Percentiles rank a stretch among this genome's conserved stretches.
These are phyloP conservation scores for Entophlyctis helioformis DNA, from an alignment of 192 early-diverging fungal species.

Conservation along the genomic window DNA sequence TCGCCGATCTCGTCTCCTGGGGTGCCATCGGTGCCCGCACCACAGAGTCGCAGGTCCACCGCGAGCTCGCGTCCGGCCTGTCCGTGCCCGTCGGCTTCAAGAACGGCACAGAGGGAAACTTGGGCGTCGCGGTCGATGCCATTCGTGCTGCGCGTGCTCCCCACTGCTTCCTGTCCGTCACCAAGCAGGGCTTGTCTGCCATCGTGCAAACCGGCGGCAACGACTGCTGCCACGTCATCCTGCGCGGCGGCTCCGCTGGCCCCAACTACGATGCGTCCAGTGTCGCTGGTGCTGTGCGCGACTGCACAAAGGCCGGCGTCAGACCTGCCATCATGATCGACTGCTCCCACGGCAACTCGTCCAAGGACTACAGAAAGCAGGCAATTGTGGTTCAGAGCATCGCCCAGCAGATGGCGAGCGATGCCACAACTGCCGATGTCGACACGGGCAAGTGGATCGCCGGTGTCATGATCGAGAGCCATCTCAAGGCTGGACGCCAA, in stretches of 20 bases:
- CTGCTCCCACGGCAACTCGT: slow-evolving; percentile 86
- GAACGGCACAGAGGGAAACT: slow-evolving; percentile 84
- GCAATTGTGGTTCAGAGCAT: slow-evolving; percentile 56
- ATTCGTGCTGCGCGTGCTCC: slow-evolving; percentile 72
- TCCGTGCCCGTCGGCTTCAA: slow-evolving; percentile 93
- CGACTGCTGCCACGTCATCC: slow-evolving; percentile 73
- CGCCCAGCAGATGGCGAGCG: slow-evolving; percentile 60
- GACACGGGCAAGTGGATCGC: slow-evolving; percentile 29
- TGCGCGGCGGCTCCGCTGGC: slow-evolving; percentile 77
- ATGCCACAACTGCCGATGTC: slow-evolving; percentile 24
- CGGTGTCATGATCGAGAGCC: slow-evolving; percentile 93
- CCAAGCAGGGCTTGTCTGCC: slow-evolving; percentile 81
- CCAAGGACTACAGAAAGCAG: slow-evolving; percentile 84
- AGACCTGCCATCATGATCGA: slow-evolving; percentile 94
- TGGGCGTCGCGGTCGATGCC: slow-evolving; percentile 79
- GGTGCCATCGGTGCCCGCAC: slow-evolving; percentile 94
- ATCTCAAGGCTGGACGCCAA: slow-evolving; percentile 77
- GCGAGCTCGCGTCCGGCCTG: slow-evolving; percentile 81
- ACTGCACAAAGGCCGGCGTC: slow-evolving; percentile 9
- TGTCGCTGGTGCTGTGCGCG: slow-evolving; percentile 47
- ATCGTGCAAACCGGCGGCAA: slow-evolving; percentile 88
- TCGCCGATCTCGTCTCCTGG: slow-evolving; percentile 87
- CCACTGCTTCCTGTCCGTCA: slow-evolving; percentile 89
- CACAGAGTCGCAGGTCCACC: slow-evolving; percentile 75
- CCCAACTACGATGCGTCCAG: slow-evolving; percentile 72